These are phyloP conservation scores for Tetracladium maxilliforme DNA, from an alignment of 2,329 filamentous ascomycete species.

Conservation along the genomic window DNA sequence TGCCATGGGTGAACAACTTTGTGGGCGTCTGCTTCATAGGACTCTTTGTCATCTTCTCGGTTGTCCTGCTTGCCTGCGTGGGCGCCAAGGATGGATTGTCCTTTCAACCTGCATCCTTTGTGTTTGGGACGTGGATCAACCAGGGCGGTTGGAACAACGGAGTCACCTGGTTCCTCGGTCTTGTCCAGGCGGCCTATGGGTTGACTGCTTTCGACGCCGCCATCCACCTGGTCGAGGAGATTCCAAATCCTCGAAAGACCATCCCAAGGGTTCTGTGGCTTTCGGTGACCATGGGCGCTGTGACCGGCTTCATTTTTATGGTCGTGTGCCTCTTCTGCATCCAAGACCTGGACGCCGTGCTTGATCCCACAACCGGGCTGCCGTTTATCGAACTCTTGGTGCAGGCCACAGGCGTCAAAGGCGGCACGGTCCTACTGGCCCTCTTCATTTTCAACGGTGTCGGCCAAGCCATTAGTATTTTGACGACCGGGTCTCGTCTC, in stretches of 20 bases:
- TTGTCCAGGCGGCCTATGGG: constrained; percentile 40
- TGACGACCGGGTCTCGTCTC: constrained; percentile 34
- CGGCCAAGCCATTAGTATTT: constrained; percentile 33
- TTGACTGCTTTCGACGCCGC: constrained; percentile 42
- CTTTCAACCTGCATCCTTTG: constrained; percentile 33
- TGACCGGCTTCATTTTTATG: constrained; percentile 35
- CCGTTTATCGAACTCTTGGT: constrained; percentile 33
- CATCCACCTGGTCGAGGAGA: constrained; percentile 43
- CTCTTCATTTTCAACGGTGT: constrained; percentile 41
- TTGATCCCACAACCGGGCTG: constrained; percentile 20
- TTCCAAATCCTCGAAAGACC: constrained; percentile 33
- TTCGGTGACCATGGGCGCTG: constrained; percentile 30
- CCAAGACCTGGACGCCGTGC: constrained; percentile 24
- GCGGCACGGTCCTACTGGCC: constrained; percentile 27
- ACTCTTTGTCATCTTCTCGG: constrained; percentile 33
- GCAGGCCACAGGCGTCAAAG: constrained; percentile 21
- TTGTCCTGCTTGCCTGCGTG: constrained; percentile 35
- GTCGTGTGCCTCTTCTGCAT: constrained; percentile 34
- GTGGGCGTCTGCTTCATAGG: constrained; percentile 35
- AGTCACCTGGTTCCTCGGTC: constrained; percentile 41
- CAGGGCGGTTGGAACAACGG: constrained; percentile 36
- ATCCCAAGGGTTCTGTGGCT: constrained; percentile 36
- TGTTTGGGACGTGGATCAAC: constrained; percentile 35
- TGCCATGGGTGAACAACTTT: constrained; percentile 40
- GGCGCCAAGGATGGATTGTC: constrained; percentile 24